phyloP scores from a whole-genome alignment of 2,329 filamentous ascomycete species.

The Coniochaeta sp. region DNA sequence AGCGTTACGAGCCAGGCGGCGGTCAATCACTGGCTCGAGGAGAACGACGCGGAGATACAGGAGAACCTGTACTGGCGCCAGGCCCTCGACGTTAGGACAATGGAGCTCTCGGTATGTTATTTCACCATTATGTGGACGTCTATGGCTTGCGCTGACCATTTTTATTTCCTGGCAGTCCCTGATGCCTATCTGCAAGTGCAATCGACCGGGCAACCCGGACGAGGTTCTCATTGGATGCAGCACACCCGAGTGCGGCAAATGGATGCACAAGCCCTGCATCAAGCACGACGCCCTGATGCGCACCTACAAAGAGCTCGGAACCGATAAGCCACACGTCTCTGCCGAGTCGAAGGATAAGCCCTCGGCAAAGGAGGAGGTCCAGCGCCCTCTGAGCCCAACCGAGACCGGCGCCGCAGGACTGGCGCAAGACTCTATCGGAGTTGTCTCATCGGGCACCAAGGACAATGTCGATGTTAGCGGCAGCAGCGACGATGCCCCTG shows the following conservation, averaged over 20 bases:
- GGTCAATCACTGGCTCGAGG: slow-evolving; percentile 60
- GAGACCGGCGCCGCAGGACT: slow-evolving; percentile 42
- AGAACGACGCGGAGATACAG: slow-evolving; percentile 57
- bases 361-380: slow-evolving; percentile 23
- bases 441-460: slow-evolving; percentile 29
- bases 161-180: slow-evolving; percentile 34
- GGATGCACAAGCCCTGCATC: slow-evolving; percentile 60
- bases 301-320: slow-evolving; percentile 42
- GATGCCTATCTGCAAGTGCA: slow-evolving; percentile 50
- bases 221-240: slow-evolving; percentile 52
- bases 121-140: slow-evolving; percentile 12
- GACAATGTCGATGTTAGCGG: slow-evolving; percentile 17
- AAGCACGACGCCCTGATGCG: slow-evolving; percentile 44
- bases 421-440: slow-evolving; percentile 43
- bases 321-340: slow-evolving; percentile 39
- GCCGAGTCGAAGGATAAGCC: slow-evolving; percentile 31
- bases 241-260: slow-evolving; percentile 45
- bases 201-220: slow-evolving; percentile 54
- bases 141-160: not conserved
- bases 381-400: slow-evolving; percentile 43
- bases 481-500: slow-evolving; percentile 12
- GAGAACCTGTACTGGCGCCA: slow-evolving; percentile 58
- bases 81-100: slow-evolving; percentile 49
- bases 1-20: slow-evolving; percentile 56
- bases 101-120: slow-evolving; percentile 48